Conservation (phyloP, 2,329 filamentous ascomycete species). For the Acephala macrosclerotiorum region DNA sequence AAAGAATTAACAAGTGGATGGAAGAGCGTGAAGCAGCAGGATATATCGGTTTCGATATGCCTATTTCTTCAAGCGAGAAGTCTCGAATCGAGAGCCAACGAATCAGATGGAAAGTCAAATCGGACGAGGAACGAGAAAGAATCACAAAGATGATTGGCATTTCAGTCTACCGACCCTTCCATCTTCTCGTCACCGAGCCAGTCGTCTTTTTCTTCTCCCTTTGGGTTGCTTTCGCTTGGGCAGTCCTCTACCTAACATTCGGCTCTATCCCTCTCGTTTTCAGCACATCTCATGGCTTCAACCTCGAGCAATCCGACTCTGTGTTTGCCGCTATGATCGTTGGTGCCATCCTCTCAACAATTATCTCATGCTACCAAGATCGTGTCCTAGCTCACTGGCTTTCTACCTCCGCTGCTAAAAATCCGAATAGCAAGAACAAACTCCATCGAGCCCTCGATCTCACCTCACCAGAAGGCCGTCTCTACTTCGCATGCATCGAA, state of each 20-base stretch:
- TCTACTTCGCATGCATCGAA: conserved; percentile 85
- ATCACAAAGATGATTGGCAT: conserved; percentile 74
- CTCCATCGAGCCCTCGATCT: conserved; percentile 35
- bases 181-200: conserved; percentile 76
- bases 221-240: conserved; percentile 92
- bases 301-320: conserved; percentile 69
- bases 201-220: conserved; percentile 87
- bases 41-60: conserved; percentile 60
- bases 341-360: conserved; percentile 70
- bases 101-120: conserved; percentile 81
- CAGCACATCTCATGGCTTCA: conserved; percentile 70
- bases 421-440: conserved; percentile 24
- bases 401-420: conserved; percentile 36
- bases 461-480: conserved; percentile 73
- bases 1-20: conserved; percentile 79
- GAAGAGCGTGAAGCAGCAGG: conserved; percentile 67
- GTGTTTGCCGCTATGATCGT: conserved; percentile 78
- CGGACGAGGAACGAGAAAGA: conserved; percentile 77
- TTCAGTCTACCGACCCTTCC: conserved; percentile 80
- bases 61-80: conserved; percentile 35
- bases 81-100: conserved; percentile 51
- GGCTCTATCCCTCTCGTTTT: conserved; percentile 83
- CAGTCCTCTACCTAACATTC: conserved; percentile 85
- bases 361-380: conserved; percentile 77
- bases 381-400: conserved; percentile 61